Conservation (phyloP, 768 basidiomycete species). For the Pilatotrama ljubarskyi region DNA sequence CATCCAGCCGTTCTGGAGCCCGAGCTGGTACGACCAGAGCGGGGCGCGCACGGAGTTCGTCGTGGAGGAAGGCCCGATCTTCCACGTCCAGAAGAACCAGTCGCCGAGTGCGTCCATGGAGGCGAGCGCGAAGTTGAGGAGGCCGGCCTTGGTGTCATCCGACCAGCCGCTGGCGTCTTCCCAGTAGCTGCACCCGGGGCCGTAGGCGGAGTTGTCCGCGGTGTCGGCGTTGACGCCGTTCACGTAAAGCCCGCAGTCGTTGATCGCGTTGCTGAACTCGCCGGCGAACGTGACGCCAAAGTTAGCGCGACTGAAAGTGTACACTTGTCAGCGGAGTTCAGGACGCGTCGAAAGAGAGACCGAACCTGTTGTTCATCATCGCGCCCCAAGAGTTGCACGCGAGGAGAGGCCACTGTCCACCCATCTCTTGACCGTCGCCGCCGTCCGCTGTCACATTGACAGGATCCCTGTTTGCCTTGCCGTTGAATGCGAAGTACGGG, state of each 20-base stretch:
- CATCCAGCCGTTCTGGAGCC: slow-evolving; percentile 73
- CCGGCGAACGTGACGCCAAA: slow-evolving; percentile 75
- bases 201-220: slow-evolving; percentile 22
- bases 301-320: slow-evolving; percentile 36
- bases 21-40: slow-evolving; percentile 70
- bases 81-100: slow-evolving; percentile 85
- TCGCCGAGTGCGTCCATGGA: slow-evolving; percentile 67
- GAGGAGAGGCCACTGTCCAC: slow-evolving; percentile 33
- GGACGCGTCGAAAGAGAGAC: neutral
- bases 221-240: slow-evolving; percentile 28
- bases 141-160: slow-evolving; percentile 48
- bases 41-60: slow-evolving; percentile 50
- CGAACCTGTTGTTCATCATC: slow-evolving; percentile 43
- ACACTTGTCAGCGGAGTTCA: neutral
- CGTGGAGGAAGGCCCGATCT: slow-evolving; percentile 58
- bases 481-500: slow-evolving; percentile 46
- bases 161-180: slow-evolving; percentile 52
- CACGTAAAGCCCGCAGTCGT: slow-evolving; percentile 59
- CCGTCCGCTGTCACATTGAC: slow-evolving; percentile 44
- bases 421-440: slow-evolving; percentile 24
- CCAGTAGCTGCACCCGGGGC: slow-evolving; percentile 42
- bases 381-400: slow-evolving; percentile 37
- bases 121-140: slow-evolving; percentile 50
- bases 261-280: slow-evolving; percentile 70
- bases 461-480: slow-evolving; percentile 34